Percentiles rank a stretch among this genome's conserved stretches.
Evolutionary conservation across 768 basidiomycete genomes (phyloP).

Genomic region (Lentinula sp.): DNA sequence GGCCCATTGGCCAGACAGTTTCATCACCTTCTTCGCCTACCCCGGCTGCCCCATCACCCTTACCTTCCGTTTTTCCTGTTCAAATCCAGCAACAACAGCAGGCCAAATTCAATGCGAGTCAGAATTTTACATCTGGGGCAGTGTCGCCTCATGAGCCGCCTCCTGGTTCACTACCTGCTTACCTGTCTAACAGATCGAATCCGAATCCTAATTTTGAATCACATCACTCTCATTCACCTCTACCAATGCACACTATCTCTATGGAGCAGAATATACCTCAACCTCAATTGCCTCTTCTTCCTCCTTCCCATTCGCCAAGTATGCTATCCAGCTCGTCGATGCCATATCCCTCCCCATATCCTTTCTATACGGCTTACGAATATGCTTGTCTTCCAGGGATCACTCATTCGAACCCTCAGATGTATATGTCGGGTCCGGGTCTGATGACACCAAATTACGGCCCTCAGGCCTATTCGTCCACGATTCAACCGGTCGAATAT

Average conservation of each 20-base stretch:
- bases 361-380: neutral
- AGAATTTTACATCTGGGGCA: neutral
- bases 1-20: neutral
- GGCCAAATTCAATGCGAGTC: neutral
- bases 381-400: neutral
- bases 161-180: neutral
- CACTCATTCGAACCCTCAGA: neutral
- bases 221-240: neutral
- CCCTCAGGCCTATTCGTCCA: neutral
- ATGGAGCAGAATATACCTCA: neutral
- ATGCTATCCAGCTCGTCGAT: neutral
- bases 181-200: neutral
- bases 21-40: neutral
- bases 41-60: neutral
- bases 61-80: constrained; percentile 4
- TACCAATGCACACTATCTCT: neutral
- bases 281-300: neutral
- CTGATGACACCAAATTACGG: neutral
- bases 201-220: neutral
- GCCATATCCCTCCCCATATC: neutral
- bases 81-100: constrained; percentile 4
- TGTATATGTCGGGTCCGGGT: neutral
- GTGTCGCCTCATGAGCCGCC: neutral
- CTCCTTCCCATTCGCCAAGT: neutral
- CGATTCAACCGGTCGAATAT: neutral